Evolutionary conservation across 306 rosid species (phyloP), one percentile per base, ranked within the genome.

Genomic region (Lathyrus tuberosus): DNA sequence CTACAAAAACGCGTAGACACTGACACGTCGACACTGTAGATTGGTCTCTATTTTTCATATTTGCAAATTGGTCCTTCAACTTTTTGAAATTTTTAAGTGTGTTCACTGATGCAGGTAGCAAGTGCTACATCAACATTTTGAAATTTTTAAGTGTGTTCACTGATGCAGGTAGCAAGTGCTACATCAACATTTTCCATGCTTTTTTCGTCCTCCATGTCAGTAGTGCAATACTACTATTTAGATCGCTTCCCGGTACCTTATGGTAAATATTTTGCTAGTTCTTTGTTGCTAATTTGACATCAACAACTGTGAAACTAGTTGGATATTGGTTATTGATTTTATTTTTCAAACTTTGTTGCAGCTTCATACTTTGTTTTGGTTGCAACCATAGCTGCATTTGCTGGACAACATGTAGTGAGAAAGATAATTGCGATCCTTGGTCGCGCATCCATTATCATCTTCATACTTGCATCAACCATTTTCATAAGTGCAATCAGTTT

Each of bases 141-240:
- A n/a, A 51, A 8, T 4, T 18, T 8, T 24, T 1, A 6, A 35
- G 10, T 35, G 40, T 7, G 40, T 30, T 2, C 16, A 22, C 52
- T 62, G 8, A 16, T 63, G 77, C 79, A 88, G 95, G 91, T 88
- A 4, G 91, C 95, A 78, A 88, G 95, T 77, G 95, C 95, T 15
- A 88, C 95, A 47, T 86, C 95, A 65, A 88, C 95, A 22, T 88
- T 86, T 70, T 76, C 95, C 24, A 88, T 88, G 95, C 70, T 72
- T 20, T 88, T 88, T 73, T 88, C 95, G 18, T 86, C 95, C 16
- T 88, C 95, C 49, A 88, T 88, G 95, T 88, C 95, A 38, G 91
- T 88, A 35, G 89, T 88, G 15, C 91, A 88, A 53, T 88, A 88
- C 54, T 84, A 88, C 72, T 70, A 84, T 54, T 84, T 86, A 69